Conservation (phyloP, 2,329 filamentous ascomycete genomes). For the Trichoderma guizhouense region DNA sequence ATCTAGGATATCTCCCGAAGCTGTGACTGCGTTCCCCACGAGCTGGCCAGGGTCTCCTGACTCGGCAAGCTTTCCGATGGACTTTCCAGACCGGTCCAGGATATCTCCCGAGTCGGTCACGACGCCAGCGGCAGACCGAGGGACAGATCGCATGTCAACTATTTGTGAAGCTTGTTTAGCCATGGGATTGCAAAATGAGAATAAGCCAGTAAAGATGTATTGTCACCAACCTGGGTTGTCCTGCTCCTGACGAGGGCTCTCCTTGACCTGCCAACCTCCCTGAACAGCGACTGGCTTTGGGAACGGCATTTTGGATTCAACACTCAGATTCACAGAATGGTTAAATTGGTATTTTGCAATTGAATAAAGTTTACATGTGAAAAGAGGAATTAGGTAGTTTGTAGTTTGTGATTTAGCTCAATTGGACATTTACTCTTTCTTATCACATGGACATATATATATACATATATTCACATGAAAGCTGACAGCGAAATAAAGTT, state of each 20-base stretch:
- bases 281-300: constrained; percentile 28
- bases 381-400: neutral
- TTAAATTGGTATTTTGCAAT: constrained; percentile 5
- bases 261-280: constrained; percentile 30
- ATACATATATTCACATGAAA: neutral
- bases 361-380: neutral
- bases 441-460: neutral
- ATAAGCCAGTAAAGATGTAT: neutral
- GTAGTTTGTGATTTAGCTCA: neutral
- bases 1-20: constrained; percentile 35
- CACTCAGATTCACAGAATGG: neutral
- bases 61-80: constrained; percentile 41
- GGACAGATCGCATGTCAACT: constrained; percentile 32
- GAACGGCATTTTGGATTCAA: constrained; percentile 24
- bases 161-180: neutral
- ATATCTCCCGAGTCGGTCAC: constrained; percentile 46
- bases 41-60: constrained; percentile 40
- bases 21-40: constrained; percentile 39
- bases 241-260: constrained; percentile 29
- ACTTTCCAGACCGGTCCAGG: constrained; percentile 43
- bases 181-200: neutral
- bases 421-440: neutral
- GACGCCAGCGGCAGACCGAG: constrained; percentile 39
- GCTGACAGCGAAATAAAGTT: constrained; percentile 1
- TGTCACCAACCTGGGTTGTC: constrained; percentile 31